Conservation (phyloP, 1,139 yeast species). For the Debaryomycetaceae sp. region DNA sequence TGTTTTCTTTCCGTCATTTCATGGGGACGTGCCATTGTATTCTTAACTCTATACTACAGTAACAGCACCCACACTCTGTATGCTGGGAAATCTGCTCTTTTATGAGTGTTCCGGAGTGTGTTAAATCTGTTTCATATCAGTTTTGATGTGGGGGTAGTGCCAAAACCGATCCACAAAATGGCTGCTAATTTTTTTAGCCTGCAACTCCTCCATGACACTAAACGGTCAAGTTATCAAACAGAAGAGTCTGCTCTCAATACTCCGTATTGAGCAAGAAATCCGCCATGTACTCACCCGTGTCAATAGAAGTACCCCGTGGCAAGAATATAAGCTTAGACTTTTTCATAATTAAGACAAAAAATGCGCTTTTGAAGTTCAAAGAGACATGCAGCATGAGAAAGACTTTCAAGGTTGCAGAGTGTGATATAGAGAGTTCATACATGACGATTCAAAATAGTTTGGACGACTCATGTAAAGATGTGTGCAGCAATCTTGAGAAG, state of each 20-base stretch:
- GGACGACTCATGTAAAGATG: neutral
- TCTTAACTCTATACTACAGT: neutral
- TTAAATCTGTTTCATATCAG: slow-evolving; percentile 7
- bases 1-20: neutral
- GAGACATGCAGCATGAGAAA: neutral
- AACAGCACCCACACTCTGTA: no score
- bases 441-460: neutral
- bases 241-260: no score
- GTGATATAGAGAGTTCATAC: neutral
- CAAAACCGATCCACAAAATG: slow-evolving; percentile 6
- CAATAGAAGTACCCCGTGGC: neutral
- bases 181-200: slow-evolving; percentile 6
- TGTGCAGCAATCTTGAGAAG: neutral
- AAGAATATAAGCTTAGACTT: slow-evolving; percentile 4
- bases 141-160: slow-evolving; percentile 4
- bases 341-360: slow-evolving; percentile 6
- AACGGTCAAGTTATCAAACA: neutral
- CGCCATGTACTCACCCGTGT: neutral
- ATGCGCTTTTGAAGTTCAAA: slow-evolving; percentile 1
- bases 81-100: neutral
- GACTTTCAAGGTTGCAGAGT: neutral
- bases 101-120: slow-evolving; percentile 1
- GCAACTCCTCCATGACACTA: neutral
- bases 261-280: neutral
- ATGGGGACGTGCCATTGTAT: neutral